Conservation (phyloP, 768 basidiomycete genomes). For the Pisolithus tinctorius region DNA sequence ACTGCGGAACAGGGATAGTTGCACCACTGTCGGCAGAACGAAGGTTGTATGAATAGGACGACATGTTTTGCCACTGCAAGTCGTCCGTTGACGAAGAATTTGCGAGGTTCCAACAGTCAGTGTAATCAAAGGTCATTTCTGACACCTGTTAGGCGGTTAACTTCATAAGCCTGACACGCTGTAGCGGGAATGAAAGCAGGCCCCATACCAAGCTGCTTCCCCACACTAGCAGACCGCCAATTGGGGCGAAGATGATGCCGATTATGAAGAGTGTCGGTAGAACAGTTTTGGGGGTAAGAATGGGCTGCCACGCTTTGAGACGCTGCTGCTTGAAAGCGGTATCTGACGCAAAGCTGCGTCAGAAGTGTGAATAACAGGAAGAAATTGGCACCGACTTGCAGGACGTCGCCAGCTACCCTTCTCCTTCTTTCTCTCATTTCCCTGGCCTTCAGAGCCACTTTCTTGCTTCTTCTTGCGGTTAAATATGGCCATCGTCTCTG, state of each 20-base stretch:
- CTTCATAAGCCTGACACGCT: conserved; percentile 5
- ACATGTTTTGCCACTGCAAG: conserved; percentile 45
- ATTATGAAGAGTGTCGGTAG: conserved; percentile 94
- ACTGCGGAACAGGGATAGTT: conserved; percentile 51
- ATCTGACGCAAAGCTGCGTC: conserved; percentile 43
- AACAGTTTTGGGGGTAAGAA: conserved; percentile 95
- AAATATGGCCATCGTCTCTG: conserved; percentile 47
- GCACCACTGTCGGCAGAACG: conserved; percentile 50
- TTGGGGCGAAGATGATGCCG: conserved; percentile 91
- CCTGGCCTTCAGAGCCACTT: conserved; percentile 32
- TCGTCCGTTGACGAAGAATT: conserved; percentile 27
- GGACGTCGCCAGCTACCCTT: conserved; percentile 78
- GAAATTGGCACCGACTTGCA: conserved; percentile 53
- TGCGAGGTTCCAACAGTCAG: conserved; percentile 69
- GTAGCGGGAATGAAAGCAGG: conserved; percentile 18
- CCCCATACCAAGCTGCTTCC: conserved; percentile 60
- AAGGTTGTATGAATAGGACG: conserved; percentile 59
- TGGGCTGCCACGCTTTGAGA: conserved; percentile 99
- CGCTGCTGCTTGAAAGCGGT: conserved; percentile 99
- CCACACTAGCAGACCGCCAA: conserved; percentile 93
- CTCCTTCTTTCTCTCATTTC: conserved; percentile 60
- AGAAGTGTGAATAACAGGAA: conserved; percentile 1
- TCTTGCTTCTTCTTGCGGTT: conserved; percentile 41
- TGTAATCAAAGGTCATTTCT: conserved; percentile 94
- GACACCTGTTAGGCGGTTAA: conserved; percentile 49